Base-by-base conservation (phyloP, 768 basidiomycete species). In the Russula dissimulans region DNA sequence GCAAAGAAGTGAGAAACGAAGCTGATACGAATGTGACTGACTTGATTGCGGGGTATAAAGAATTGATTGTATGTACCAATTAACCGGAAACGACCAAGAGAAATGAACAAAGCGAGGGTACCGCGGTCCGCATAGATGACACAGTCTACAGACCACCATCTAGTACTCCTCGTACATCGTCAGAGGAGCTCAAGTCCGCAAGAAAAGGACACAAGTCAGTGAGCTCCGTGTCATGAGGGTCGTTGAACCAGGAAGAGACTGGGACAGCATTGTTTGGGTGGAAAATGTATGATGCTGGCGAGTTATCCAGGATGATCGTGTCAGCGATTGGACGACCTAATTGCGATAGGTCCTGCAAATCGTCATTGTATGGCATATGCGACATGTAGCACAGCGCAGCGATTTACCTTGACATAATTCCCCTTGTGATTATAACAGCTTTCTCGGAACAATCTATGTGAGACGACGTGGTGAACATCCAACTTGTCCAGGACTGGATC, bases 231-330 rank as follows among this genome's bases (percentile, higher is more conserved):
- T 98, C 95, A 68, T 97, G 95, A 10, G 95, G 95, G 74, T 94
- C 94, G 72, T 97, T 98, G 78, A 99, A 99, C 97, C 97, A 99
- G 59, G 91, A 94, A 45, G 95, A 97, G 62, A 99, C 95, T 12
- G 97, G 97, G 5, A 98, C 95, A 42, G 97, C 97, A 71, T 98
- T 98, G 76, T 97, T 95, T 15, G 94, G 94, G 70, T 99, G 95
- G 81, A 99, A 99, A 61, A 98, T 95, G 74, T 98, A 99, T 12
- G 92, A 97, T 12, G 97, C 97, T 15, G 97, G 97, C 31, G 95
- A 98, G 73, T 98, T 99, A 76, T 98, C 97, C 67, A 99, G 82
- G 75, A 99, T 99, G 70, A 98, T 97, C 62, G 88, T 92, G 69
- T 95, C 92, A 49, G 84, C 80, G 66, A 97, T 91, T 6, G 92